A percentile compares a stretch with the other conserved stretches of the same genome.
Evolutionary conservation across 257 asterid genomes (phyloP).

Genomic region (Jaltomata sinuosa): DNA sequence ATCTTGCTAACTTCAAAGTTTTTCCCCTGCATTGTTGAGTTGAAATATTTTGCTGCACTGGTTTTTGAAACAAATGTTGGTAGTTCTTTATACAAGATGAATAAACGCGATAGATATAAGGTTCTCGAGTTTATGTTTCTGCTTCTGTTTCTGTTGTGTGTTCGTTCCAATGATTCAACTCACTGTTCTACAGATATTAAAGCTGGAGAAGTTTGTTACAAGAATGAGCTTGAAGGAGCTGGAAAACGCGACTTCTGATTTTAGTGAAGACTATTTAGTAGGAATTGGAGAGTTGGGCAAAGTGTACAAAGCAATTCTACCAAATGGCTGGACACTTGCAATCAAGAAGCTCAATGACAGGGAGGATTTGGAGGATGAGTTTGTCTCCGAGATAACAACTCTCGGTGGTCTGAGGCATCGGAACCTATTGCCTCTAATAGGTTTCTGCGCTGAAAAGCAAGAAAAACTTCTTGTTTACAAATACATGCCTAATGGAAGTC

Average conservation of each 20-base stretch:
- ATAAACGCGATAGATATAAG: neutral
- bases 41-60: no score
- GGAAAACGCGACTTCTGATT: slow-evolving; percentile 5
- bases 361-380: neutral
- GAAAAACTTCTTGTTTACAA: slow-evolving; percentile 13
- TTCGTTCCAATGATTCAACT: neutral
- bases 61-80: no score
- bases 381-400: slow-evolving; percentile 6
- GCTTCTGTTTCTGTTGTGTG: neutral
- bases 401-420: slow-evolving; percentile 16
- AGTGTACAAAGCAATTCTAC: slow-evolving; percentile 17
- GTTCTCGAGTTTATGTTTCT: no score
- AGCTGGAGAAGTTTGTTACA: slow-evolving; percentile 16
- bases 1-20: neutral
- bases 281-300: slow-evolving; percentile 11
- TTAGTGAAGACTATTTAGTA: slow-evolving; percentile 8
- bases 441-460: slow-evolving; percentile 5
- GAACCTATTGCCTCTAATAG: slow-evolving; percentile 13
- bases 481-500: slow-evolving; percentile 24
- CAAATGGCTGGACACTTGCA: slow-evolving; percentile 9
- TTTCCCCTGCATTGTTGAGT: neutral
- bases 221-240: slow-evolving; percentile 18
- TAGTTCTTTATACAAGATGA: neutral
- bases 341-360: slow-evolving; percentile 5
- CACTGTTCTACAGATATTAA: neutral